Evolutionary conservation across 2,329 filamentous ascomycete species (phyloP), one percentile per base, ranked within the genome.

Genomic region (Calonectria hawksworthii): DNA sequence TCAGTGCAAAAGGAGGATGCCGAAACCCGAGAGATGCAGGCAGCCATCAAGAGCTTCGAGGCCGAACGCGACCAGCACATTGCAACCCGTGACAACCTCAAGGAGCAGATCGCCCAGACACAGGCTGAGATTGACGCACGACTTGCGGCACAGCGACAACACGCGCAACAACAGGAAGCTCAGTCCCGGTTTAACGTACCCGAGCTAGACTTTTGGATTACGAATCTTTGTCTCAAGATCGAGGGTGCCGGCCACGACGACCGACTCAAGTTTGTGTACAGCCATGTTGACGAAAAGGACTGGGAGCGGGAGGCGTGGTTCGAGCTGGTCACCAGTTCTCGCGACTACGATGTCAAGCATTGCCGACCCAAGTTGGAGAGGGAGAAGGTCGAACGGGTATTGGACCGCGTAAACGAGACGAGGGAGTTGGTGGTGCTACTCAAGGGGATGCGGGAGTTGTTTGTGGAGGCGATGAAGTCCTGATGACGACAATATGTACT

Each of bases 141-240:
- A 51, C 86, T 94, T 28, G 93, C 93, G n/a, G 93, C 93, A 16
- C 94, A 96, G 85, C 89, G 92, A 67, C 91, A 91, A 76, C 92
- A 95, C 83, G 92, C 94, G 63, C 90, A 92, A 76, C 93, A 95
- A 79, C 89, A 98, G 47, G 95, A 98, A 80, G 91, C 93, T 2
- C 96, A 99, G 86, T 92, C 94, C 69, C 92, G 95, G 41, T 94
- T 96, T 85, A 99, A 99, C 85, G 91, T 95, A 54, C 97, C 97
- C 0, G 97, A 99, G 87, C 90, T 99, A 59, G 94, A 96, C 79
- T 99, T 99, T 83, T 99, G 97, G 97, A 94, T 98, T 84, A 94
- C 94, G 70, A 97, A 96, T 83, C 88, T 99, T 74, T 96, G 96
- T 73, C 85, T 99, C 83, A 90, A 94, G 75, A 98, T 99, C 82